phyloP scores from a whole-genome alignment of 176 grass and related monocot species.

The Zoysia pacifica region DNA sequence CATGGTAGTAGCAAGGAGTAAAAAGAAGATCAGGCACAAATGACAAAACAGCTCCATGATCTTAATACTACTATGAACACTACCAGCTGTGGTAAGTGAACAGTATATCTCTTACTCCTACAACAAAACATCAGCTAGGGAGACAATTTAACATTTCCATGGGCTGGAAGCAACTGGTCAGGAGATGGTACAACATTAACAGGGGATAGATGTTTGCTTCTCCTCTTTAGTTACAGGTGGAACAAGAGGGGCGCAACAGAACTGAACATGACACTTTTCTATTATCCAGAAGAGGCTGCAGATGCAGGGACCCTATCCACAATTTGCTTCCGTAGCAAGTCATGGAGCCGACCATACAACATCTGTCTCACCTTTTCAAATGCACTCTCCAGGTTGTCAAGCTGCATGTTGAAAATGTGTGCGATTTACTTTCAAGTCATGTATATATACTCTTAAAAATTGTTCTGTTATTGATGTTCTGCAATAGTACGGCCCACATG shows the following conservation, averaged over 20 bases:
- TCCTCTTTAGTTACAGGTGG: background rate
- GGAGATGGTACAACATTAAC: background rate
- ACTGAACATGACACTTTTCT: background rate
- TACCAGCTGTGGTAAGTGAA: background rate
- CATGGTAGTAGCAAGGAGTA: background rate
- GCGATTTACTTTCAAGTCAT: background rate
- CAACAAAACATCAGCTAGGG: slow-evolving; percentile 3
- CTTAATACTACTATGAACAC: background rate
- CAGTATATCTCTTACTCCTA: background rate
- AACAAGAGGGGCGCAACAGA: background rate
- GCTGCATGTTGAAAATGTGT: slow-evolving; percentile 29
- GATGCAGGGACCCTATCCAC: slow-evolving; percentile 47
- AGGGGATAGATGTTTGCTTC: background rate
- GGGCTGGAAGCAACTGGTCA: background rate
- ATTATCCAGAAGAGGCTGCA: background rate
- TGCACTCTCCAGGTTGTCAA: slow-evolving; percentile 54
- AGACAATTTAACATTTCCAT: background rate
- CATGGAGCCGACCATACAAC: slow-evolving; percentile 56
- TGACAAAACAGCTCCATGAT: background rate
- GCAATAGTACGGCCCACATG: background rate
- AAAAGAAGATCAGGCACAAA: background rate
- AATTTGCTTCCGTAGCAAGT: slow-evolving; percentile 60
- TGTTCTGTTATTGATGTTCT: background rate
- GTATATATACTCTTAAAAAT: background rate
- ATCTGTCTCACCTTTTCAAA: slow-evolving; percentile 68